Evolutionary conservation across 2,329 filamentous ascomycete species (phyloP).

Genomic region (Phialophora chinensis): DNA sequence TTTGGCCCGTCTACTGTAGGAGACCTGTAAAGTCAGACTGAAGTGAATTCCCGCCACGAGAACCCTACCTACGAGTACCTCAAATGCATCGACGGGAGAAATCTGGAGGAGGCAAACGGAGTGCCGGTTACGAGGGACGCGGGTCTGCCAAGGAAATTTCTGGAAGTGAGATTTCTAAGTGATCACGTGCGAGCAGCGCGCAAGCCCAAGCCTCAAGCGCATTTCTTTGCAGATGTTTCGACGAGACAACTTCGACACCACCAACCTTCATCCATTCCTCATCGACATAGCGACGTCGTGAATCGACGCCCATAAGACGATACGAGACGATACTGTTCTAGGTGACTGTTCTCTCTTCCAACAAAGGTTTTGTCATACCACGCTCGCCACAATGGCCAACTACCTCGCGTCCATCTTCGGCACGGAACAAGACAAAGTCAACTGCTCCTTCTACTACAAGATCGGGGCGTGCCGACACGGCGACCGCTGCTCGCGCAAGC

Average conservation of each 20-base stretch:
- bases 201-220: background rate
- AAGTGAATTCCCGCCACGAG: no score
- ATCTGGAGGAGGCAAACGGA: background rate
- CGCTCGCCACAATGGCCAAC: slow-evolving; percentile 73
- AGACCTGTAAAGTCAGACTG: background rate
- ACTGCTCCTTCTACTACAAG: slow-evolving; percentile 99
- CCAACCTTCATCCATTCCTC: background rate
- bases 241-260: background rate
- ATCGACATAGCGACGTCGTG: background rate
- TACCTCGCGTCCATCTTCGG: slow-evolving; percentile 99
- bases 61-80: background rate
- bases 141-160: slow-evolving; percentile 17
- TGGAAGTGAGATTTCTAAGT: slow-evolving; percentile 20
- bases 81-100: background rate
- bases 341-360: background rate
- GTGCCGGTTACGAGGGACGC: background rate
- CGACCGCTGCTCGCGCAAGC: slow-evolving; percentile 96
- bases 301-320: background rate
- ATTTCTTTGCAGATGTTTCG: slow-evolving; percentile 2
- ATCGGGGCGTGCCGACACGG: slow-evolving; percentile 98
- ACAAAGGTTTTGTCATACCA: background rate
- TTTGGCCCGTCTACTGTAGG: background rate
- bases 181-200: slow-evolving; percentile 7
- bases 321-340: background rate
- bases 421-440: slow-evolving; percentile 98